phyloP scores from a whole-genome alignment of 768 basidiomycete species.

The Leccinum arenicola region DNA sequence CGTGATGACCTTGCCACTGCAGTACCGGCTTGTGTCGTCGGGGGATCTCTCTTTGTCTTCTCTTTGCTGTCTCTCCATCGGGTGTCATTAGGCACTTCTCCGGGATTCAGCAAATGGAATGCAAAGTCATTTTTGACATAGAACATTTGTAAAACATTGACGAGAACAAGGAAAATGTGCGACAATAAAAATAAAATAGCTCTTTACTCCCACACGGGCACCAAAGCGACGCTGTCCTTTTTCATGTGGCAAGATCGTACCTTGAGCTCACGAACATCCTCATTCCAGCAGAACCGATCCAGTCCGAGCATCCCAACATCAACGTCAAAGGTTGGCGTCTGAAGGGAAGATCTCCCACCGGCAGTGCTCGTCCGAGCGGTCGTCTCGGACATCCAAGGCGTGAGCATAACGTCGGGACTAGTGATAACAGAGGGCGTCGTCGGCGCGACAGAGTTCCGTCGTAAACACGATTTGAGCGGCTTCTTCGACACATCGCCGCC shows the following conservation, averaged over 20 bases:
- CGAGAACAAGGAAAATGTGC: not conserved
- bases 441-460: not conserved
- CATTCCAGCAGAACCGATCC: conserved; percentile 22
- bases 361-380: not conserved
- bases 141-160: not conserved
- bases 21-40: too few relatives aligned
- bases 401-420: not conserved
- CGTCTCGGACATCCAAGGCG: conserved; percentile 7
- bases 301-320: conserved; percentile 28
- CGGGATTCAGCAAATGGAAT: conserved; percentile 14
- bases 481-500: not conserved
- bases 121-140: not conserved
- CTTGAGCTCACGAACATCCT: conserved; percentile 13
- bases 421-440: not conserved
- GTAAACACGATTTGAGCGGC: conserved; percentile 16
- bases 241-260: conserved; percentile 14
- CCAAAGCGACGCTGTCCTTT: conserved; percentile 21
- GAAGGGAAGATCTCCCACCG: conserved; percentile 3
- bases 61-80: accelerated
- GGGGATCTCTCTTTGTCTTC: too few relatives aligned
- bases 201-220: conserved; percentile 14
- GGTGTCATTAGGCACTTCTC: conserved; percentile 4
- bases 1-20: too few relatives aligned
- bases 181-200: not conserved
- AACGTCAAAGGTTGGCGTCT: conserved; percentile 16